Percentiles rank a stretch among this genome's conserved stretches.
These are phyloP conservation scores for Populus euphratica DNA, from an alignment of 345 rosid genomes.

Conservation along the genomic window DNA sequence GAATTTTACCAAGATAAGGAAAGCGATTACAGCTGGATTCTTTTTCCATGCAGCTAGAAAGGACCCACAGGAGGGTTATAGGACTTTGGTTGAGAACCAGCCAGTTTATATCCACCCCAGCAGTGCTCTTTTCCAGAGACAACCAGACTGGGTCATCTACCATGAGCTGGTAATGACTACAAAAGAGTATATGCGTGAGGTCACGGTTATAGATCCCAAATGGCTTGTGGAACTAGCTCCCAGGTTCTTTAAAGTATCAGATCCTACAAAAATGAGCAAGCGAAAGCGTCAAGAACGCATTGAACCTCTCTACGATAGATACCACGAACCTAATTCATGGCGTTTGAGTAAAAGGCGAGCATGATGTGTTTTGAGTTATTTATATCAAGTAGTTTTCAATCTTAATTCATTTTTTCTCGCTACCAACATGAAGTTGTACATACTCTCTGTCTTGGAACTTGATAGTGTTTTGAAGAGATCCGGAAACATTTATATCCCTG, in stretches of 20 bases:
- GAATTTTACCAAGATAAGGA: constrained; percentile 68
- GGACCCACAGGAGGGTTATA: constrained; percentile 86
- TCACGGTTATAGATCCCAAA: constrained; percentile 79
- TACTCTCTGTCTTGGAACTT: background rate
- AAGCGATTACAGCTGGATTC: constrained; percentile 89
- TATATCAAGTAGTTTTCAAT: background rate
- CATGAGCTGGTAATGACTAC: constrained; percentile 94
- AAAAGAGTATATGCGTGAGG: constrained; percentile 88
- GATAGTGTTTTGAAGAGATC: background rate
- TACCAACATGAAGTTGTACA: background rate
- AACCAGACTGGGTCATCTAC: constrained; percentile 94
- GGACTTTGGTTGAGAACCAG: constrained; percentile 82
- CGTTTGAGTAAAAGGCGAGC: constrained; percentile 78
- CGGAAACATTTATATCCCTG: background rate
- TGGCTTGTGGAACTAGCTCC: constrained; percentile 94
- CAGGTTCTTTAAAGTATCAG: constrained; percentile 79
- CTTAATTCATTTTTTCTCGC: background rate
- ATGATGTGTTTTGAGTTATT: constrained; percentile 28
- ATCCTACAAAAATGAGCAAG: constrained; percentile 86
- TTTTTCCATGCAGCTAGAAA: constrained; percentile 79
- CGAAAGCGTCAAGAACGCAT: constrained; percentile 83
- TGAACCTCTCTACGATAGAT: constrained; percentile 82
- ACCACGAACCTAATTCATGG: constrained; percentile 93
- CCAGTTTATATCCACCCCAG: constrained; percentile 86
- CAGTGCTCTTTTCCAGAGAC: constrained; percentile 86